Percentiles rank a stretch among this genome's conserved stretches.
Conservation (phyloP, 2,329 filamentous ascomycete genomes). For the Peltaster fructicola region DNA sequence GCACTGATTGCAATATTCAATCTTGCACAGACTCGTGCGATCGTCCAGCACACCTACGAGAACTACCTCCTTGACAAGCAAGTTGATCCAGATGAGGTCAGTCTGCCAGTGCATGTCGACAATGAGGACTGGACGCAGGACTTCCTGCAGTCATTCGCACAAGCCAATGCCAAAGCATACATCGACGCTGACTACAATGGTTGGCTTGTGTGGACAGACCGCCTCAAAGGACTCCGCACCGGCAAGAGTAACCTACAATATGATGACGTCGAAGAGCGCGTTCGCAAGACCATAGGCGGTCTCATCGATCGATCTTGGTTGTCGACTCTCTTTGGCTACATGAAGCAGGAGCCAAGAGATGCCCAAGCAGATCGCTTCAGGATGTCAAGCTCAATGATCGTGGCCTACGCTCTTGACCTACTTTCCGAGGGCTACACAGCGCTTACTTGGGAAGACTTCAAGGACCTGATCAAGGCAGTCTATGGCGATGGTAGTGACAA, state of each 20-base stretch:
- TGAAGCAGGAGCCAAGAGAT: slow-evolving; percentile 92
- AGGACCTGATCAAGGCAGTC: slow-evolving; percentile 56
- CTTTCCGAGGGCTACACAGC: slow-evolving; percentile 63
- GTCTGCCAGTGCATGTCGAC: slow-evolving; percentile 53
- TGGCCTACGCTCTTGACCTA: slow-evolving; percentile 80
- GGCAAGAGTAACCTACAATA: slow-evolving; percentile 56
- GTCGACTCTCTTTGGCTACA: slow-evolving; percentile 68
- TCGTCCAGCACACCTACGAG: slow-evolving; percentile 72
- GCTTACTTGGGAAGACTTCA: slow-evolving; percentile 73
- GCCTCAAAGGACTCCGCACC: slow-evolving; percentile 61
- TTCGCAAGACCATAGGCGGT: slow-evolving; percentile 62
- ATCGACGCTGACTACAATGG: slow-evolving; percentile 84
- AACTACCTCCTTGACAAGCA: slow-evolving; percentile 75
- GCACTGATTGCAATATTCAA: slow-evolving; percentile 62
- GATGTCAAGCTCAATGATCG: slow-evolving; percentile 68
- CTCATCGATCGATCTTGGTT: slow-evolving; percentile 76
- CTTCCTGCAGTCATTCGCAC: slow-evolving; percentile 61
- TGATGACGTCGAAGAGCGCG: slow-evolving; percentile 59
- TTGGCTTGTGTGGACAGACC: slow-evolving; percentile 90
- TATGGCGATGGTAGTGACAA: slow-evolving; percentile 92
- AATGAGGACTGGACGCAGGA: slow-evolving; percentile 63
- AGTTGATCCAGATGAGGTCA: slow-evolving; percentile 56
- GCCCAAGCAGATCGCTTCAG: slow-evolving; percentile 67
- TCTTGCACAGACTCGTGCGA: slow-evolving; percentile 70
- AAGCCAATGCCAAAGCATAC: slow-evolving; percentile 67